phyloP scores from a whole-genome alignment of 2,329 filamentous ascomycete genomes.

The Monilinia aucupariae region DNA sequence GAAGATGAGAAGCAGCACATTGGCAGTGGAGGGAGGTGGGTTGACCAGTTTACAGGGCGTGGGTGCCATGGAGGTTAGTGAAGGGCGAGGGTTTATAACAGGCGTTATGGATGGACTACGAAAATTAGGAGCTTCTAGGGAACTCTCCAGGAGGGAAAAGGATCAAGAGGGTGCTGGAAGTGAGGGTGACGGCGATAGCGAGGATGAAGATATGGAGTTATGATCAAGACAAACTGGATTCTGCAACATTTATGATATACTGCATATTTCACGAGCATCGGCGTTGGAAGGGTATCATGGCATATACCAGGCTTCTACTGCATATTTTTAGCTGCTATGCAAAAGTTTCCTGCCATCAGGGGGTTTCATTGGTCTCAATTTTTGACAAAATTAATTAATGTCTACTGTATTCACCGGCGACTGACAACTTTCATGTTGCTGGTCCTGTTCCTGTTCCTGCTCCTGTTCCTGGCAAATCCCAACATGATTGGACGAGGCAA shows the following conservation, averaged over 20 bases:
- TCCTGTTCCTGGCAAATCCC: too few relatives aligned
- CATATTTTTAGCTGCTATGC: constrained; percentile 2
- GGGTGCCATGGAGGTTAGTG: constrained; percentile 87
- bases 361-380: neutral
- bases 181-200: constrained; percentile 52
- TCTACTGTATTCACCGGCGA: neutral
- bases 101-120: constrained; percentile 84
- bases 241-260: neutral
- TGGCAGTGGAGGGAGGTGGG: constrained; percentile 69
- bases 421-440: neutral
- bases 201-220: constrained; percentile 45
- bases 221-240: constrained; percentile 17
- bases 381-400: neutral
- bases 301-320: constrained; percentile 7
- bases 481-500: neutral
- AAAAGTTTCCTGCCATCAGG: neutral
- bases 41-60: constrained; percentile 66
- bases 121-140: constrained; percentile 74
- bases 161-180: constrained; percentile 59
- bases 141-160: constrained; percentile 70
- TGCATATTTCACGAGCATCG: neutral
- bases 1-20: constrained; percentile 74
- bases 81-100: constrained; percentile 75
- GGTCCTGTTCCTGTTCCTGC: too few relatives aligned
- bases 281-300: neutral